Evolutionary conservation across 192 early-diverging fungal species (phyloP), one percentile per base, ranked within the genome.

Genomic region (Polychytrium aggregatum): DNA sequence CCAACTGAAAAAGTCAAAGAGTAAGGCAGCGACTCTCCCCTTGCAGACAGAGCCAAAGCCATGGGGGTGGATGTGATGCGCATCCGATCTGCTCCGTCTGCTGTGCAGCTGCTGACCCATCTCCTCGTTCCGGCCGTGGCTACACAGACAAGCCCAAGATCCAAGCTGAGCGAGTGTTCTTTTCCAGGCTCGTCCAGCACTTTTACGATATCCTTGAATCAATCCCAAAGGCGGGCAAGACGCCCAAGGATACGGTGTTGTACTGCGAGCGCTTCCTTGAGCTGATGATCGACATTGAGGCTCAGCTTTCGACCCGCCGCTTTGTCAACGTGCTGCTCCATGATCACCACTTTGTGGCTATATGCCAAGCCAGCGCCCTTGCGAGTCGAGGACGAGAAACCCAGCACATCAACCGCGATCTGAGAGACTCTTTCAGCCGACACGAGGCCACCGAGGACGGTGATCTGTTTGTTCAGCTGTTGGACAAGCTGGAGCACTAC

Each of bases 271-370:
- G 85, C 20, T 79, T 82, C 44, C 46, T 94, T 10, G 90, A 96
- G 63, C 74, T 98, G 17, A 51, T 98, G 36, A 84, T 91, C 10
- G 86, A 90, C 50, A 60, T 98, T 8, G 79, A 83, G 46, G 74
- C 86, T 16, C 93, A 96, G 64, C 62, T 97, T 44, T 80, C 92
- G 3, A 97, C 93, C 1, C 82, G 93, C n/a, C 79, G 93, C 30
- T 90, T 76, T 48, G 78, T 96, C 41, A 78, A 84, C 53, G 64
- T 77, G 1, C 43, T 98, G 4, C 50, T 98, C 16, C 67, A 80
- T 9, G 95, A 98, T 51, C 81, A 84, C 42, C 77, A 90, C 34
- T 58, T 94, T 27, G 55, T 65, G 11, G 56, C 55, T 34, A 55
- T 67, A 8, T 57, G 49, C 34, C 38, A 53, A 14, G 7, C 28